These are phyloP conservation scores for Hanseniaspora lachancei DNA, from an alignment of 805 yeast genomes.

Conservation along the genomic window DNA sequence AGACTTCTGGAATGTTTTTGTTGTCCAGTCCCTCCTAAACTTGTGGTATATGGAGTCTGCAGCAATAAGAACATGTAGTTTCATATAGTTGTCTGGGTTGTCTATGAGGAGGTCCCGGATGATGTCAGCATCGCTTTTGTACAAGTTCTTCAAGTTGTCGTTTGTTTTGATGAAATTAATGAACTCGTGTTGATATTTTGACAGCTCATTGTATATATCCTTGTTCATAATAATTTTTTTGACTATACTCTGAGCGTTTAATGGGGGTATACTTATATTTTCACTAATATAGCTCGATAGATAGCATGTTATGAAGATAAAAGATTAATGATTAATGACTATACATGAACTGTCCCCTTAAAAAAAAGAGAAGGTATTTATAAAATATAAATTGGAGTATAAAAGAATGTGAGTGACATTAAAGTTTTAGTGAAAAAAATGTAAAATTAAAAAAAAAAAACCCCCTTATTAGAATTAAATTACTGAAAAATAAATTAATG, in stretches of 20 bases:
- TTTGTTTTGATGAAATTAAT: constrained; percentile 8
- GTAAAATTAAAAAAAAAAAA: too few relatives aligned
- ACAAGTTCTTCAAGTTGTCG: constrained; percentile 3
- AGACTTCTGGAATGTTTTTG: constrained; percentile 49
- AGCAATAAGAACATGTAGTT: constrained; percentile 49
- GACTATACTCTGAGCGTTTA: background rate
- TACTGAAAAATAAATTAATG: background rate
- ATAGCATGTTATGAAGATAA: too few relatives aligned
- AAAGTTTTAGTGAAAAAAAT: too few relatives aligned
- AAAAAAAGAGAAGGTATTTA: too few relatives aligned
- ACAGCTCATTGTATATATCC: background rate
- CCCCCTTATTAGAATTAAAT: too few relatives aligned
- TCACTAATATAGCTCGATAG: too few relatives aligned
- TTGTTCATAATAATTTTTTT: background rate
- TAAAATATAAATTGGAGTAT: too few relatives aligned
- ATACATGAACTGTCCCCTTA: too few relatives aligned
- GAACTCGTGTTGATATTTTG: constrained; percentile 7
- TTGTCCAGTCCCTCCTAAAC: constrained; percentile 65
- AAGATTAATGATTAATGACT: too few relatives aligned
- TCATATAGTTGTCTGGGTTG: constrained; percentile 29
- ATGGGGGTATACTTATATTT: too few relatives aligned
- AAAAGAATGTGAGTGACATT: too few relatives aligned
- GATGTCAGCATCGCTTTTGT: background rate
- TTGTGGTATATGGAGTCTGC: constrained; percentile 61
- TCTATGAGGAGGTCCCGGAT: background rate